Percentiles rank a stretch among this genome's conserved stretches.
Evolutionary conservation across 257 asterid genomes (phyloP).

Genomic region (Jaltomata sinuosa): DNA sequence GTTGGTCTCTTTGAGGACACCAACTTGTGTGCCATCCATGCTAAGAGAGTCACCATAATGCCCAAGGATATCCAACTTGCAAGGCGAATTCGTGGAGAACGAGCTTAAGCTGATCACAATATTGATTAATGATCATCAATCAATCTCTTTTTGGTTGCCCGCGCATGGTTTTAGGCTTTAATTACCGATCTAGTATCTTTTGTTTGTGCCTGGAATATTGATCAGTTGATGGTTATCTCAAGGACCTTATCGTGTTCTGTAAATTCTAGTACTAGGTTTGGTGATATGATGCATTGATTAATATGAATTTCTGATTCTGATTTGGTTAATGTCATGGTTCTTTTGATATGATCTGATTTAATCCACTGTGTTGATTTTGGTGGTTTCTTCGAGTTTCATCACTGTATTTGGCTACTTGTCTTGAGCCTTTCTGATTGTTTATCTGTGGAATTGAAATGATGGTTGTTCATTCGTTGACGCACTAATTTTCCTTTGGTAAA

Average conservation of each 20-base stretch:
- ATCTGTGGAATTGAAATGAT: background rate
- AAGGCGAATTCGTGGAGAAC: constrained; percentile 72
- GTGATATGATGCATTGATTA: background rate
- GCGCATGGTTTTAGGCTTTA: background rate
- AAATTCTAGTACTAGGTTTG: background rate
- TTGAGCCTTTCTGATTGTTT: background rate
- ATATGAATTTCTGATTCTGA: background rate
- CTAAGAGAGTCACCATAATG: background rate
- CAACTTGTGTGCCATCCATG: constrained; percentile 41
- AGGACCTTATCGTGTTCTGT: background rate
- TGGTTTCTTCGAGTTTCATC: background rate
- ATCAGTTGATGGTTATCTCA: background rate
- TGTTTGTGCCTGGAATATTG: background rate
- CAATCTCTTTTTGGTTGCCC: background rate
- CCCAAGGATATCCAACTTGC: constrained; percentile 60
- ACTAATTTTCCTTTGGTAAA: no score
- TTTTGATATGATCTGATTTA: background rate
- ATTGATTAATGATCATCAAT: background rate
- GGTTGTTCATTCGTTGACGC: background rate
- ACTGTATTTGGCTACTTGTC: background rate
- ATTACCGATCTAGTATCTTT: background rate
- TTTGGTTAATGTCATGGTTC: background rate
- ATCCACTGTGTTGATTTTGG: background rate
- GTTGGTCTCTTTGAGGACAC: constrained; percentile 78
- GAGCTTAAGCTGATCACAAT: constrained; percentile 28